Conservation (phyloP, 768 basidiomycete species). For the Phylloporus arenicola region DNA sequence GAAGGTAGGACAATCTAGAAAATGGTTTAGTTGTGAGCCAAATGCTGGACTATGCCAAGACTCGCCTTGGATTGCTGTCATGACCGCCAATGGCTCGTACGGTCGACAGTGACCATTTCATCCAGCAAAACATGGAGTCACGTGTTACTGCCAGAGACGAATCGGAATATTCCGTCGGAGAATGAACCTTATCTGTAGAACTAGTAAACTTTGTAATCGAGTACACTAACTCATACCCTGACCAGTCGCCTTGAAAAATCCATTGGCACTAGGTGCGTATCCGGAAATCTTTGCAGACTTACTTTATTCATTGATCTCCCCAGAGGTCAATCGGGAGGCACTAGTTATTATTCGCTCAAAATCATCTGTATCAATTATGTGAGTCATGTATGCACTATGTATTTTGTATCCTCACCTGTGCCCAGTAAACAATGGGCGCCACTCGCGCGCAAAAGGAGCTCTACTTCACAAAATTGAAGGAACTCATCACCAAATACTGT, state of each 20-base stretch:
- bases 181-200: conserved; percentile 26
- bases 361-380: conserved; percentile 22
- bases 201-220: conserved; percentile 28
- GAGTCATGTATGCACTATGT: conserved; percentile 8
- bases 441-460: conserved; percentile 83
- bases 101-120: conserved; percentile 60
- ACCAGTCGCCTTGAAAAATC: conserved; percentile 87
- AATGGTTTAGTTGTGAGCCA: neutral
- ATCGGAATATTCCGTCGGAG: conserved; percentile 20
- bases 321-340: conserved; percentile 95
- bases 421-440: conserved; percentile 72
- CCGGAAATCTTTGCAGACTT: neutral
- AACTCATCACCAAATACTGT: conserved; percentile 88
- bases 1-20: conserved; percentile 4
- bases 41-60: neutral
- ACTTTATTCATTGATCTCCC: conserved; percentile 4
- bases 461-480: conserved; percentile 93
- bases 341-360: conserved; percentile 33
- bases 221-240: conserved; percentile 14
- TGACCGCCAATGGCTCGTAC: conserved; percentile 41
- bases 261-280: conserved; percentile 76
- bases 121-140: conserved; percentile 7
- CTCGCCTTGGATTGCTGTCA: conserved; percentile 26
- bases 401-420: neutral
- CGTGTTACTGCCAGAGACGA: neutral